phyloP scores from a whole-genome alignment of 2,329 filamentous ascomycete species.

The Apiospora sp. region DNA sequence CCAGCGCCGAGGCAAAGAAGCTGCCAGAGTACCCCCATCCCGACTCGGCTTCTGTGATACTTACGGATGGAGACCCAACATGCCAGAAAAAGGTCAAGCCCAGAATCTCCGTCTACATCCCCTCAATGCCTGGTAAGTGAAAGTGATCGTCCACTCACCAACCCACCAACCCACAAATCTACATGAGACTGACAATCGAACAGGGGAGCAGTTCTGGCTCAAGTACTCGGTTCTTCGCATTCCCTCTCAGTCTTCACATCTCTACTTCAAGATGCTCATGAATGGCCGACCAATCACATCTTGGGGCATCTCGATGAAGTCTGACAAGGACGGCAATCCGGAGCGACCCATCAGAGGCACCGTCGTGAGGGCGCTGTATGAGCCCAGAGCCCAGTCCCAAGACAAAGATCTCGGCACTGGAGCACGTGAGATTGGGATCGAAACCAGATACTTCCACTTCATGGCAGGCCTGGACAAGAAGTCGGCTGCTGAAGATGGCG shows the following conservation, averaged over 20 bases:
- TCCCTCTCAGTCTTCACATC: conserved; percentile 46
- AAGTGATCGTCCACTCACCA: not conserved
- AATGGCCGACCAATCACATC: conserved; percentile 61
- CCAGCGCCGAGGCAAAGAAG: conserved; percentile 44
- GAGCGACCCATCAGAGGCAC: conserved; percentile 44
- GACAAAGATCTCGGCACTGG: conserved; percentile 46
- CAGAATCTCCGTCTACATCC: conserved; percentile 62
- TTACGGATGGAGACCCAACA: conserved; percentile 39
- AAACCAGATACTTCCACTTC: conserved; percentile 61
- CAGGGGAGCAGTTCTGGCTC: conserved; percentile 62
- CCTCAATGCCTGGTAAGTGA: conserved; percentile 57
- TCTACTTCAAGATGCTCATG: conserved; percentile 64
- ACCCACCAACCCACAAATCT: not conserved
- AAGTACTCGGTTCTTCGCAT: conserved; percentile 53
- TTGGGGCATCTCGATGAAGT: conserved; percentile 52
- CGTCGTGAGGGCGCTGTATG: conserved; percentile 57
- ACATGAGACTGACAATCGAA: not conserved
- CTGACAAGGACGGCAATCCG: not conserved
- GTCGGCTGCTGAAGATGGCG: conserved; percentile 60
- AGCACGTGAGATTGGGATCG: conserved; percentile 50
- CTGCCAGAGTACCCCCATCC: conserved; percentile 65
- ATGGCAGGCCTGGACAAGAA: conserved; percentile 46
- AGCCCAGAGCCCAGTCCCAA: conserved; percentile 53
- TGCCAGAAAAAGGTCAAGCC: conserved; percentile 47
- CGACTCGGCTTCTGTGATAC: conserved; percentile 43